Conservation (phyloP, 768 basidiomycete genomes). For the Boletus eberwhitei region DNA sequence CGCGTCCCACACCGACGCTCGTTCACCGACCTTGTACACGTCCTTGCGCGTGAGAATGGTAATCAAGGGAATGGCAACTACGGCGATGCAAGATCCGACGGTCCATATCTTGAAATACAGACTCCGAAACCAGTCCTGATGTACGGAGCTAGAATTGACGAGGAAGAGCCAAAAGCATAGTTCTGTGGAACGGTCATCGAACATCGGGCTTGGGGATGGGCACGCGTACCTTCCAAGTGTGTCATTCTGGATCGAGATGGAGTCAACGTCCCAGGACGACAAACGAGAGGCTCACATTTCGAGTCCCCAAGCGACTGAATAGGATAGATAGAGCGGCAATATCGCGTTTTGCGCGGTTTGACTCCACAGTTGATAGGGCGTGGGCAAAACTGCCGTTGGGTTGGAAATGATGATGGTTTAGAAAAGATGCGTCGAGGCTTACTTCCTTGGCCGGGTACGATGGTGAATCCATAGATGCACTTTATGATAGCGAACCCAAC, state of each 20-base stretch:
- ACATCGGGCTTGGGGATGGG: background rate
- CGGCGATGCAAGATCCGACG: constrained; percentile 55
- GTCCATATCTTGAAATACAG: constrained; percentile 74
- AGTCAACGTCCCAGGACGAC: background rate
- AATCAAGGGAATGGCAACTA: constrained; percentile 67
- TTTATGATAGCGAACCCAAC: constrained; percentile 70
- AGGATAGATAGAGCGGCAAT: constrained; percentile 62
- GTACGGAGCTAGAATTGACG: constrained; percentile 55
- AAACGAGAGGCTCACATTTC: constrained; percentile 58
- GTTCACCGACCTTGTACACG: constrained; percentile 49
- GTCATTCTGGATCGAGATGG: constrained; percentile 54
- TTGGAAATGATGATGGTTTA: background rate
- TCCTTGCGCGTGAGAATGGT: constrained; percentile 61
- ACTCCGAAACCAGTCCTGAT: constrained; percentile 77
- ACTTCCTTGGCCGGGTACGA: constrained; percentile 45
- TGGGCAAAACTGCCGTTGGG: constrained; percentile 52
- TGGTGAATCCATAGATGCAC: constrained; percentile 62
- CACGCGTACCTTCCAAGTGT: constrained; percentile 65
- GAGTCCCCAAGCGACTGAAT: constrained; percentile 66
- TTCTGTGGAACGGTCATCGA: constrained; percentile 41
- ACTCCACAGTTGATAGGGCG: constrained; percentile 59
- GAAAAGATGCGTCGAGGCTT: background rate
- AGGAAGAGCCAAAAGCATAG: constrained; percentile 88
- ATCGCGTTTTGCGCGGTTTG: constrained; percentile 43
- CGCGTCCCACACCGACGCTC: background rate